Base-by-base conservation (phyloP, 176 grass and related monocot genomes). In the Lolium perenne region DNA sequence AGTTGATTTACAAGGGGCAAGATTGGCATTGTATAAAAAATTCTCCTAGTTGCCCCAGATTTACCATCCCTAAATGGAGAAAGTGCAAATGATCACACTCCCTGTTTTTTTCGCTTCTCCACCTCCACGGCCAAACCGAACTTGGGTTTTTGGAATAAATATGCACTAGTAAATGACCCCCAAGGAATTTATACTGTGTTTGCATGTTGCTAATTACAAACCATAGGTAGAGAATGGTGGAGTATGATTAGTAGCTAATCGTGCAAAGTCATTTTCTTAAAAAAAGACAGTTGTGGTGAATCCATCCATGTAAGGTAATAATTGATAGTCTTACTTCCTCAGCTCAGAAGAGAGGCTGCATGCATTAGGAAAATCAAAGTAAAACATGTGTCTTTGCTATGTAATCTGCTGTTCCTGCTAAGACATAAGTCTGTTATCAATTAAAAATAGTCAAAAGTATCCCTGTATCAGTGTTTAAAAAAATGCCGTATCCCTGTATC, bases 391-490 rank as follows among this genome's bases (percentile, higher is more conserved):
- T 70, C 66, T 69, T 69, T 69, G 38, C 66, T 35, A 70, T 70
- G 66, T 70, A 43, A 70, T 70, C 18, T 70, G 38, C 38, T 70
- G 35, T 70, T 70, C 38, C 38, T 43, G 67, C 67, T 70, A 70
- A 70, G 67, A 70, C 15, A 69, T 18, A 70, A 41, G 18, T 70
- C 9, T n/a, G 35, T 41, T 18, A n/a, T n/a, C 32, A 2, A 18
- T 70, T 43, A 18, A 43, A 43, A 43, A 70, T n/a, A 70, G 17
- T 43, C 16, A 70, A 6, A 43, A 43, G 38, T 70, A 70, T 43
- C 67, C 67, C 38, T n/a, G 17, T 41, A 11, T 70, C 10, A 40
- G 38, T 0, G 17, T 70, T 43, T 70, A 20, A 17, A 70, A 70
- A 41, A 70, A 41, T 70, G 18, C 4, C 3, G 35, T 41, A 38